phyloP scores from a whole-genome alignment of 768 basidiomycete genomes.

The Pleurotus eryngii region DNA sequence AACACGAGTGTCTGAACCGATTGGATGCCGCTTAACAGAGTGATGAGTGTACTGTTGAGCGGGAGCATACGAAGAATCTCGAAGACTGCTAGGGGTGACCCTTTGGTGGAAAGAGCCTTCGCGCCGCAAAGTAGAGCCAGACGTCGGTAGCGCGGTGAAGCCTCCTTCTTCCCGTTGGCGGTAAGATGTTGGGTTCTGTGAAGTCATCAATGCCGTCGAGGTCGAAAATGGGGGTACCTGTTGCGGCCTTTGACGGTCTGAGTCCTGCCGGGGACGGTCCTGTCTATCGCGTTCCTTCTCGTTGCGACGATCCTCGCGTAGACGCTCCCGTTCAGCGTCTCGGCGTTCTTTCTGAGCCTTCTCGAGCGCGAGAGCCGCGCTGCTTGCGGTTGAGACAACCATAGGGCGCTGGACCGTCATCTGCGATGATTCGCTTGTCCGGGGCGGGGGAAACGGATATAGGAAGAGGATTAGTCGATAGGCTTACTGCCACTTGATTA shows the following conservation, averaged over 20 bases:
- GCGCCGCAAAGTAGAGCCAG: constrained; percentile 1
- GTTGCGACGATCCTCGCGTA: constrained; percentile 15
- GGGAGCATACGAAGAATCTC: not conserved
- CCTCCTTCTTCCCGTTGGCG: not conserved
- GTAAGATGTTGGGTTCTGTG: constrained; percentile 4
- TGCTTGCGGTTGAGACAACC: constrained; percentile 46
- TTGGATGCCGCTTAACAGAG: not conserved
- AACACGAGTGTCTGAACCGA: constrained; percentile 3
- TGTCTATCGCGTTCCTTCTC: constrained; percentile 10
- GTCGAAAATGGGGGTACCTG: constrained; percentile 1
- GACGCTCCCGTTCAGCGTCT: constrained; percentile 28
- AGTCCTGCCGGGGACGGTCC: not conserved
- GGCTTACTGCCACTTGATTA: constrained; percentile 6
- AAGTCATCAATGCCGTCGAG: constrained; percentile 6
- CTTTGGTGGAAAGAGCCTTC: constrained; percentile 5
- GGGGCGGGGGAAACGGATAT: constrained; percentile 14
- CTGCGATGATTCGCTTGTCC: constrained; percentile 9
- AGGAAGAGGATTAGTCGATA: constrained; percentile 5
- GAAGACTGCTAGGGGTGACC: constrained; percentile 1
- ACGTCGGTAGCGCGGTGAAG: not conserved
- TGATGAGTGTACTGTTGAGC: constrained; percentile 5
- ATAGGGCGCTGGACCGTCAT: constrained; percentile 13
- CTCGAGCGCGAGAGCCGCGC: constrained; percentile 51
- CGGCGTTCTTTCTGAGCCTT: constrained; percentile 33
- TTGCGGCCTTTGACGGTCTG: not conserved